These are phyloP conservation scores for Leptographium radiaticola DNA, from an alignment of 2,329 filamentous ascomycete genomes.

Conservation along the genomic window DNA sequence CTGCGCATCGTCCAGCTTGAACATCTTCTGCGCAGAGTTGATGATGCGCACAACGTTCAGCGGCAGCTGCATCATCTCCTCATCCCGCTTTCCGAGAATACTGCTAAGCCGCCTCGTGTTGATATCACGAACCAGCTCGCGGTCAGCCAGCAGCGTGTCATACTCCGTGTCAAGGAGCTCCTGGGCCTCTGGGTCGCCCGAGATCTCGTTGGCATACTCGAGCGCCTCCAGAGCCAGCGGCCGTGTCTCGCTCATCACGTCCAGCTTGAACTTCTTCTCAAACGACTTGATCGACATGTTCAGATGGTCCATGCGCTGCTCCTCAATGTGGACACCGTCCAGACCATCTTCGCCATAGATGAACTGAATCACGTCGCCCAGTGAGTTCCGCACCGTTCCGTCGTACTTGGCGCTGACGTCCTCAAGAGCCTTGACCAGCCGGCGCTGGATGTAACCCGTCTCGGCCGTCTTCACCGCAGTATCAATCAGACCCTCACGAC, in stretches of 20 bases:
- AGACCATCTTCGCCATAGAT: constrained; percentile 95
- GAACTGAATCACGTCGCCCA: constrained; percentile 94
- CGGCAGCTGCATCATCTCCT: constrained; percentile 80
- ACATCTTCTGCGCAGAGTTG: constrained; percentile 77
- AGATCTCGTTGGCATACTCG: constrained; percentile 76
- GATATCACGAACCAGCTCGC: constrained; percentile 58
- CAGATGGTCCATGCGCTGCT: constrained; percentile 79
- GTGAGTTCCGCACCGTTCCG: constrained; percentile 89
- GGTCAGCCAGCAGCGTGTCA: constrained; percentile 63
- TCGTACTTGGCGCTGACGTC: constrained; percentile 97
- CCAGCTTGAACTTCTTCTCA: constrained; percentile 68
- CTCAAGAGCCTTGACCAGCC: constrained; percentile 94
- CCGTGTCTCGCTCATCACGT: constrained; percentile 58
- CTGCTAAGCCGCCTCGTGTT: constrained; percentile 29
- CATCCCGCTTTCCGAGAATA: constrained; percentile 46
- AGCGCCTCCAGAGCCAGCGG: constrained; percentile 57
- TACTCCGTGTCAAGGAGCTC: constrained; percentile 79
- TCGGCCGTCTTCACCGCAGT: constrained; percentile 99
- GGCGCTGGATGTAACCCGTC: constrained; percentile 97
- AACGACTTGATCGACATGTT: constrained; percentile 68
- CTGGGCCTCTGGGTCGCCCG: constrained; percentile 79
- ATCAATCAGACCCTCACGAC: constrained; percentile 98
- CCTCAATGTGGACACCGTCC: constrained; percentile 87
- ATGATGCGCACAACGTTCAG: constrained; percentile 87
- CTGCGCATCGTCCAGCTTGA: constrained; percentile 74